These are phyloP conservation scores for Starmerella floricola DNA, from an alignment of 805 yeast species.

Conservation along the genomic window DNA sequence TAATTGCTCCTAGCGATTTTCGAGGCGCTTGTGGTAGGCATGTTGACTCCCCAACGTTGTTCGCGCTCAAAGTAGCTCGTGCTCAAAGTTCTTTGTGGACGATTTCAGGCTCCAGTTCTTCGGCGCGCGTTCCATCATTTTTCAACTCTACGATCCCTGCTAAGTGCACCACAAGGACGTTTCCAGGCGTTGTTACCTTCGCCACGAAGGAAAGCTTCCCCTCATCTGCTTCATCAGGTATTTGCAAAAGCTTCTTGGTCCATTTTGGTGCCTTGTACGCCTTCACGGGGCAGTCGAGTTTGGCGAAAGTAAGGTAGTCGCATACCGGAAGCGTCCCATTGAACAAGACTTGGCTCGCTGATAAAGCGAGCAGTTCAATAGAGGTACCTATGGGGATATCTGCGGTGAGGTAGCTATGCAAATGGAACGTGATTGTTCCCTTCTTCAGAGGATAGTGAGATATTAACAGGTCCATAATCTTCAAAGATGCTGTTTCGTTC, in stretches of 20 bases:
- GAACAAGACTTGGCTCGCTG: slow-evolving; percentile 14
- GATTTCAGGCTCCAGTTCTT: slow-evolving; percentile 1
- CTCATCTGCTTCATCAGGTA: slow-evolving; percentile 25
- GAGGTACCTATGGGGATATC: slow-evolving; percentile 21
- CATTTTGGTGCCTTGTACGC: slow-evolving; percentile 7
- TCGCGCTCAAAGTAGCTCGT: too few relatives aligned
- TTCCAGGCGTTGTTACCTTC: slow-evolving; percentile 19
- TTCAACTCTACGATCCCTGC: slow-evolving; percentile 21
- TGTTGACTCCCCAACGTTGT: too few relatives aligned
- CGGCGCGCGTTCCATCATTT: slow-evolving; percentile 4
- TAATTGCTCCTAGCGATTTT: too few relatives aligned
- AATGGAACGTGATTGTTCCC: slow-evolving; percentile 22
- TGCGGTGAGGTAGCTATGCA: slow-evolving; percentile 19
- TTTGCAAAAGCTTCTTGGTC: slow-evolving; percentile 21
- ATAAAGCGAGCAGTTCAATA: slow-evolving; percentile 20
- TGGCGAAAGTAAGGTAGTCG: slow-evolving; percentile 22
- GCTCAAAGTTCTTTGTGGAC: slow-evolving; percentile 1
- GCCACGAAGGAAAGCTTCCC: slow-evolving; percentile 26
- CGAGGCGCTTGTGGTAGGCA: too few relatives aligned
- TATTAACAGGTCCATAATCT: slow-evolving; percentile 20
- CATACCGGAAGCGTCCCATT: slow-evolving; percentile 24
- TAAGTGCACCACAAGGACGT: slow-evolving; percentile 19
- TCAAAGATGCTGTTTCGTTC: slow-evolving; percentile 23
- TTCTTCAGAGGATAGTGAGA: slow-evolving; percentile 25
- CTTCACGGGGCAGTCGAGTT: slow-evolving; percentile 24